Evolutionary conservation across 2,329 filamentous ascomycete genomes (phyloP), one percentile per base, ranked within the genome.

Genomic region (Septoria linicola): DNA sequence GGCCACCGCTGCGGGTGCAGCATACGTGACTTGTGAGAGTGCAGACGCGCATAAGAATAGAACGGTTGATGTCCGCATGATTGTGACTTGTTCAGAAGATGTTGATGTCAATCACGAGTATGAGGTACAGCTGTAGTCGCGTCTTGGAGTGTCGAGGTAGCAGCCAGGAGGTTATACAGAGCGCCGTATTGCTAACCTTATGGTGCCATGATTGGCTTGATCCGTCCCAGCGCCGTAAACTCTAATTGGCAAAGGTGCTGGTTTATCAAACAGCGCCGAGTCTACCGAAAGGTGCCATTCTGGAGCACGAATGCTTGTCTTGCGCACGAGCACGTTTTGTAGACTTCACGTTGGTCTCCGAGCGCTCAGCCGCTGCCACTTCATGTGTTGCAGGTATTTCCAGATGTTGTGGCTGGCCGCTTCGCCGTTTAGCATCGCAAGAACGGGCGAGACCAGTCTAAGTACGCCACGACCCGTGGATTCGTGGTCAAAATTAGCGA

Each of bases 11-110:
- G 20, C 21, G 11, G 46, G 39, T 8, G 46, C 46, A 16, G 46
- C 46, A 27, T 27, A 20, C 25, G 31, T 36, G 19, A 32, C n/a
- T 17, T 21, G 30, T 13, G n/a, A 41, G 6, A 49, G 21, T 42
- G 46, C 46, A 2, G 37, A 41, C 23, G 39, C 20, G 20, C 37
- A 41, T 19, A 34, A 7, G 37, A 41, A 41, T 8, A 49, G 19
- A 11, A 49, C n/a, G 4, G 46, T 49, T 19, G 14, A 11, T 16
- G 23, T 47, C 8, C 44, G 35, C 44, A 47, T 47, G 8, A 34
- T 20, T 13, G 5, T 6, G 11, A 20, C 21, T 16, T 41, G 14
- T 41, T 6, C 7, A 19, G 10, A 35, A 14, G 14, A 17, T 11
- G 8, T 10, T 17, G 11, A 4, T 16, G 3, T 16, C 4, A 19